Evolutionary conservation across 2,329 filamentous ascomycete genomes (phyloP).

Genomic region (Fusarium sp.): DNA sequence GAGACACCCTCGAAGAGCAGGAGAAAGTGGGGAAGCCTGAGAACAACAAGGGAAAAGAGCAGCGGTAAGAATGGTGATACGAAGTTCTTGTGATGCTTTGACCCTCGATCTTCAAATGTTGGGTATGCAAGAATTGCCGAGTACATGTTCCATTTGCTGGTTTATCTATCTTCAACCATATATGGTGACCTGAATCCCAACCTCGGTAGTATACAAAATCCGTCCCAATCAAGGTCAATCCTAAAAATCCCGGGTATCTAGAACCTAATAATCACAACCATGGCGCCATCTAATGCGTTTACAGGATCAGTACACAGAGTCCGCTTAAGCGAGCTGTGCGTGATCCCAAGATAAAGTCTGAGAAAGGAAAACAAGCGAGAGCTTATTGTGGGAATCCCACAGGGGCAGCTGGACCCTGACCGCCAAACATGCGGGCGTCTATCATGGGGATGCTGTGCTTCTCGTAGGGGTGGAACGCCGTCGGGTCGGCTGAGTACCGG

Average conservation of each 20-base stretch:
- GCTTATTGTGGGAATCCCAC: conserved; percentile 44
- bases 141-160: neutral
- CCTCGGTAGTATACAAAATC: conserved; percentile 33
- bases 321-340: neutral
- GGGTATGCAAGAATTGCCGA: neutral
- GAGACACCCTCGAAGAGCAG: too few species aligned
- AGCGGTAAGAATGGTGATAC: too few species aligned
- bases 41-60: too few species aligned
- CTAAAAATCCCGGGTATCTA: conserved; percentile 48
- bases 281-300: conserved; percentile 45
- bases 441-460: conserved; percentile 67
- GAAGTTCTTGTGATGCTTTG: too few species aligned
- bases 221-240: conserved; percentile 16
- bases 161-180: conserved; percentile 8
- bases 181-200: conserved; percentile 3
- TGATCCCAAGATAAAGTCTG: neutral
- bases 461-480: conserved; percentile 61
- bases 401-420: conserved; percentile 44
- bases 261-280: conserved; percentile 42
- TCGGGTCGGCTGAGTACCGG: conserved; percentile 60
- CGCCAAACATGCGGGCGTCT: conserved; percentile 60
- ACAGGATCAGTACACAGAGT: conserved; percentile 20
- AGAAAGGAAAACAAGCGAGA: neutral
- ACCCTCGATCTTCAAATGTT: too few species aligned
- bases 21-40: too few species aligned